phyloP scores from a whole-genome alignment of 148 eudicot species.

The Cornus florida region DNA sequence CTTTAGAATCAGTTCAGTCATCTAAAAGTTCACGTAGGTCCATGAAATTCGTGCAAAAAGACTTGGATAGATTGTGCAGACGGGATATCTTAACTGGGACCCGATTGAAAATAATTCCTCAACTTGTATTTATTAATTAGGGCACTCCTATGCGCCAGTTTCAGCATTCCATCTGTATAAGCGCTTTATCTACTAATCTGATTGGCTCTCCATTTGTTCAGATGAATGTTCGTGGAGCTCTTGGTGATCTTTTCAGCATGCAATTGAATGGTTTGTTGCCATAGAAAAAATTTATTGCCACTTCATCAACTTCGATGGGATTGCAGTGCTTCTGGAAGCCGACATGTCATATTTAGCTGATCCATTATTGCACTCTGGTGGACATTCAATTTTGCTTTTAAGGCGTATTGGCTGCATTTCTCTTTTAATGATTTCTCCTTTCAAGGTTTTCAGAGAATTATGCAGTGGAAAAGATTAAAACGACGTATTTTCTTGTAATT shows the following conservation, averaged over 20 bases:
- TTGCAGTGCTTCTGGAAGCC: background rate
- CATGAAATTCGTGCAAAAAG: background rate
- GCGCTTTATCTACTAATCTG: background rate
- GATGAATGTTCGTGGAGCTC: constrained; percentile 95
- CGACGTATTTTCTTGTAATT: background rate
- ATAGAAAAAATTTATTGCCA: constrained; percentile 23
- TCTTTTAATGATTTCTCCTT: background rate
- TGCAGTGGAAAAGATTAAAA: background rate
- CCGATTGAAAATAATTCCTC: too few relatives aligned
- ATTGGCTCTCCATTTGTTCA: constrained; percentile 22
- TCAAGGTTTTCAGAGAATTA: background rate
- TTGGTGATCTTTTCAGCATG: constrained; percentile 78
- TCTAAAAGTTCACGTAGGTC: background rate
- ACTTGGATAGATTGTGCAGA: too few relatives aligned
- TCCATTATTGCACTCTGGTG: background rate
- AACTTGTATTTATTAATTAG: too few relatives aligned
- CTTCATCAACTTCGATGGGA: constrained; percentile 2
- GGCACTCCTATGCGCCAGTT: too few relatives aligned
- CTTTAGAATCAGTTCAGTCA: background rate
- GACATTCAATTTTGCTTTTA: background rate
- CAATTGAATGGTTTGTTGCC: constrained; percentile 64
- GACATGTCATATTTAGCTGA: background rate
- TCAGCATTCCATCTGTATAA: too few relatives aligned
- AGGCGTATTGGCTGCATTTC: background rate
- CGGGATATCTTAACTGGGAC: too few relatives aligned